Evolutionary conservation across 2,329 filamentous ascomycete genomes (phyloP).

Genomic region (Rhexocercosporidium sp.): DNA sequence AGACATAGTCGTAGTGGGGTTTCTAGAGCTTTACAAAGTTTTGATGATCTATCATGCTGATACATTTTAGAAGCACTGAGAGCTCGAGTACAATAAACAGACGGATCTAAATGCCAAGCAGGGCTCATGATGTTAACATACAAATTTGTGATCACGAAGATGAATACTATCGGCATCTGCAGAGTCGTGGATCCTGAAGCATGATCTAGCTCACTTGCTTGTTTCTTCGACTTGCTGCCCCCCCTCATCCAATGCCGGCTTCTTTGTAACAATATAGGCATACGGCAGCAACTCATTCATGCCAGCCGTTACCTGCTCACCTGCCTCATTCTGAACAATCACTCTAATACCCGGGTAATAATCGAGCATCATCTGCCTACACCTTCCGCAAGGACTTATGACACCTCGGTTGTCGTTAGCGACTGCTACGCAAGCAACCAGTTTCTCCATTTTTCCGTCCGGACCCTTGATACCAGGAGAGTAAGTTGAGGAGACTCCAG

Average conservation of each 20-base stretch:
- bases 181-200: too few species aligned
- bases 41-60: too few species aligned
- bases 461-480: slow-evolving; percentile 10
- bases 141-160: too few species aligned
- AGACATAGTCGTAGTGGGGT: too few species aligned
- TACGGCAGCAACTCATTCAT: slow-evolving; percentile 30
- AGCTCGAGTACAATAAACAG: too few species aligned
- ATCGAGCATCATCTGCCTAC: slow-evolving; percentile 35
- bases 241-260: background rate
- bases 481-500: slow-evolving; percentile 23
- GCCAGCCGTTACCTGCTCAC: slow-evolving; percentile 18
- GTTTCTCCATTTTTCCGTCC: slow-evolving; percentile 11
- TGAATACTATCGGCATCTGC: too few species aligned
- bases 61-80: too few species aligned
- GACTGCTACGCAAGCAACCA: slow-evolving; percentile 26
- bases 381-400: slow-evolving; percentile 34
- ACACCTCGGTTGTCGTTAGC: slow-evolving; percentile 28
- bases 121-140: too few species aligned
- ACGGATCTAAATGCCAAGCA: too few species aligned
- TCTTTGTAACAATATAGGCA: slow-evolving; percentile 18
- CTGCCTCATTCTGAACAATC: slow-evolving; percentile 21
- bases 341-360: slow-evolving; percentile 31
- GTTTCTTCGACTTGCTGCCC: background rate
- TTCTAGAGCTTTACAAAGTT: too few species aligned
- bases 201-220: background rate